Conservation (phyloP, 129 eudicot species). For the Lactuca sativa region DNA sequence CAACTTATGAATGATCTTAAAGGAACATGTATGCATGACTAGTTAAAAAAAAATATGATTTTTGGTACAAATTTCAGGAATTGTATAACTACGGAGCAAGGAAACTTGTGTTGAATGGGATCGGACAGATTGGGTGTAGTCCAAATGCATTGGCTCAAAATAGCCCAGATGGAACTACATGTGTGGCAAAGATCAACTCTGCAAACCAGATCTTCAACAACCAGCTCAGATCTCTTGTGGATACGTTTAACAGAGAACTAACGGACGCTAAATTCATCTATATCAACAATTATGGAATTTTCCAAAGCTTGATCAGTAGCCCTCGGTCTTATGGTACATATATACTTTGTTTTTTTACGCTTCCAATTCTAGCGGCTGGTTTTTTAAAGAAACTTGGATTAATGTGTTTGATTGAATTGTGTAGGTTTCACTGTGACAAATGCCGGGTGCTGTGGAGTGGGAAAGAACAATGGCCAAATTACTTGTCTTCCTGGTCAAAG, state of each 20-base stretch:
- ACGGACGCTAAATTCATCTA: constrained; percentile 61
- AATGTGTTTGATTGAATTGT: constrained; percentile 7
- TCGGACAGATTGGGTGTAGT: constrained; percentile 96
- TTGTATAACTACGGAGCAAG: constrained; percentile 86
- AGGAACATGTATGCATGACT: background rate
- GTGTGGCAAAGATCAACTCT: constrained; percentile 54
- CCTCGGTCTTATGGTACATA: constrained; percentile 61
- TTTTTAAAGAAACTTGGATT: background rate
- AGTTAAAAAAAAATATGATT: background rate
- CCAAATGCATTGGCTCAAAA: constrained; percentile 84
- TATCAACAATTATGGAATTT: constrained; percentile 72
- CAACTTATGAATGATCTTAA: background rate
- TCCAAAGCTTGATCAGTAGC: constrained; percentile 60
- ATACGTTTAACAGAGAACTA: constrained; percentile 47
- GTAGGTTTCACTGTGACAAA: constrained; percentile 80
- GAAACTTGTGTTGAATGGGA: constrained; percentile 64
- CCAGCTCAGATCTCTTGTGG: constrained; percentile 54
- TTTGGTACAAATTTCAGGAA: constrained; percentile 35
- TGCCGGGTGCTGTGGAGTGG: constrained; percentile 90
- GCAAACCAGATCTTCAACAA: constrained; percentile 74
- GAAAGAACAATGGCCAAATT: constrained; percentile 85
- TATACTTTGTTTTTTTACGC: no score
- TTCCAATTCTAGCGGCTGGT: no score
- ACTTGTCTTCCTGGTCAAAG: constrained; percentile 76
- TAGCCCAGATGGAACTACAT: constrained; percentile 70